phyloP scores from a whole-genome alignment of 1,284 basidiomycete species.

The Takashimella tepidaria region DNA sequence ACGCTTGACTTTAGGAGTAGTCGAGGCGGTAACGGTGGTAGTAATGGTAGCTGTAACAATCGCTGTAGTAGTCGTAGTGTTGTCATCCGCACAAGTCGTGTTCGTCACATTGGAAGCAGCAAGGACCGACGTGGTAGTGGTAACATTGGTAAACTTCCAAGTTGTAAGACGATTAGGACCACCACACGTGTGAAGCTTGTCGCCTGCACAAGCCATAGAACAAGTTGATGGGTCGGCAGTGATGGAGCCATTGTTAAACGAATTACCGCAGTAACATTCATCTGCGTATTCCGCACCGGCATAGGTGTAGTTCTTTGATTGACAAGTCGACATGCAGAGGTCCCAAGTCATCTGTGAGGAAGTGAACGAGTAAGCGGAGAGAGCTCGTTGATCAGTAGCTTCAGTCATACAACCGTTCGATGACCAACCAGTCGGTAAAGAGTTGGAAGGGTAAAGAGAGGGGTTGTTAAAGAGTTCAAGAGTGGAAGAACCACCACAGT shows the following conservation, averaged over 20 bases:
- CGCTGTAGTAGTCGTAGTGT: not conserved
- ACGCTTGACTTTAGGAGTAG: not conserved
- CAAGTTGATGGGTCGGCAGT: slow-evolving; percentile 23
- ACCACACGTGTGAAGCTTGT: slow-evolving; percentile 38
- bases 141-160: slow-evolving; percentile 9
- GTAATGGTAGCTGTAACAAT: not conserved
- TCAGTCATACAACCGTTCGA: slow-evolving; percentile 30
- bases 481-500: slow-evolving; percentile 35
- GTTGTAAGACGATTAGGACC: slow-evolving; percentile 39
- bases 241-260: slow-evolving; percentile 9
- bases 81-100: not conserved
- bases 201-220: slow-evolving; percentile 35
- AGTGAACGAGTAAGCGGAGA: slow-evolving; percentile 13
- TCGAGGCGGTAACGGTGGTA: not conserved
- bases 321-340: slow-evolving; percentile 11
- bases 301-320: slow-evolving; percentile 6
- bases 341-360: slow-evolving; percentile 13
- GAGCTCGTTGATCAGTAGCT: slow-evolving; percentile 20
- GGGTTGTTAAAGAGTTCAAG: slow-evolving; percentile 54
- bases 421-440: slow-evolving; percentile 28
- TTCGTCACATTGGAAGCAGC: not conserved
- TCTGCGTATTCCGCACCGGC: slow-evolving; percentile 41
- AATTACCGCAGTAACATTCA: slow-evolving; percentile 42
- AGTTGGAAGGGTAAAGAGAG: slow-evolving; percentile 14
- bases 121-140: slow-evolving; percentile 5